phyloP scores from a whole-genome alignment of 2,329 filamentous ascomycete genomes.

The Metarhizium brunneum region DNA sequence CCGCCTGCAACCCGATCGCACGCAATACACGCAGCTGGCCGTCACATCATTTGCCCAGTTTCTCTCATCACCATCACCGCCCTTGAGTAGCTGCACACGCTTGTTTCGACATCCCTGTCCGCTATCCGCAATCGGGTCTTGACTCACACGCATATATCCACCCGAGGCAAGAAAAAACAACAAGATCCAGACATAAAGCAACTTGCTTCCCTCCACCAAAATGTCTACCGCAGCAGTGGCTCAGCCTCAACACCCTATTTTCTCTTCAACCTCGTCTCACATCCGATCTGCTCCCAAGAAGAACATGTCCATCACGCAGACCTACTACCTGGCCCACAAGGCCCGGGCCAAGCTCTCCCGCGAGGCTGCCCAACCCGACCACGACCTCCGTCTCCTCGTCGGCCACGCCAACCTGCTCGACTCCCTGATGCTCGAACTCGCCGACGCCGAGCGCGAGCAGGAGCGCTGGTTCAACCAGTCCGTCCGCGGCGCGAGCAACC shows the following conservation, averaged over 20 bases:
- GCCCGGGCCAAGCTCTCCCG: conserved; percentile 91
- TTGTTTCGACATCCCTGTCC: conserved; percentile 15
- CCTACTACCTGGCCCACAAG: conserved; percentile 96
- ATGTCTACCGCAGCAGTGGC: conserved; percentile 21
- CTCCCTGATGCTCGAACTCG: conserved; percentile 82
- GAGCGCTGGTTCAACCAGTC: conserved; percentile 98
- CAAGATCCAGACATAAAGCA: background rate
- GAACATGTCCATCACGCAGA: conserved; percentile 96
- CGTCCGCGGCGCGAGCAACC: conserved; percentile 60
- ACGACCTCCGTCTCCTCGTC: conserved; percentile 90
- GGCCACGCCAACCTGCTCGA: conserved; percentile 98
- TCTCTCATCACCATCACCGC: conserved; percentile 17
- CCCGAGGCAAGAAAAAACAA: conserved; percentile 9
- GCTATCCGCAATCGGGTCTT: conserved; percentile 15
- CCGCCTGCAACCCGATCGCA: background rate
- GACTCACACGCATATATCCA: conserved; percentile 13
- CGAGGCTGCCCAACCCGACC: conserved; percentile 83
- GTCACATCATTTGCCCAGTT: conserved; percentile 20
- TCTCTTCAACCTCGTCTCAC: conserved; percentile 14
- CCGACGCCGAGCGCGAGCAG: conserved; percentile 90
- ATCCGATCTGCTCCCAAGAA: conserved; percentile 44
- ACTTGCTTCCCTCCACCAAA: conserved; percentile 7
- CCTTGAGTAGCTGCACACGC: conserved; percentile 3
- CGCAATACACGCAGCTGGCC: background rate
- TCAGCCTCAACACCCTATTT: conserved; percentile 15